phyloP scores from a whole-genome alignment of 192 early-diverging fungal genomes.

The Oehlia diaphana region DNA sequence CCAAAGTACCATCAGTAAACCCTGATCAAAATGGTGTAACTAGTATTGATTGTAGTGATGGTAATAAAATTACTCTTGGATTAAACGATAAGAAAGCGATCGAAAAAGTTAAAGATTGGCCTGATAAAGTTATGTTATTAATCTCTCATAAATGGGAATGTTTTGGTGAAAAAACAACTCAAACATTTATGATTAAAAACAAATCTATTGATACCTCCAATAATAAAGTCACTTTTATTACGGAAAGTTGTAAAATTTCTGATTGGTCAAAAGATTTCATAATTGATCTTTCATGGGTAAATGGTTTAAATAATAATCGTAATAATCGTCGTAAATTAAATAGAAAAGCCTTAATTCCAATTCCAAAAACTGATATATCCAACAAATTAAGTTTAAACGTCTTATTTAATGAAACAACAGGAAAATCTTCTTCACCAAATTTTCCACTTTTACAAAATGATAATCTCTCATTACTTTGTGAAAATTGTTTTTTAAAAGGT shows the following conservation, averaged over 20 bases:
- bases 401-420: slow-evolving; percentile 16
- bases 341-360: too few species aligned
- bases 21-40: background rate
- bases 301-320: background rate
- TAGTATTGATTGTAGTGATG: background rate
- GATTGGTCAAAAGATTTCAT: slow-evolving; percentile 1
- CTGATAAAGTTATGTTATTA: slow-evolving; percentile 13
- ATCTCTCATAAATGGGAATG: slow-evolving; percentile 12
- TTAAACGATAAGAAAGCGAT: background rate
- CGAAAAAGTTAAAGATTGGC: background rate
- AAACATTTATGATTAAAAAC: slow-evolving; percentile 10
- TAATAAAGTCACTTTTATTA: background rate
- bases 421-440: slow-evolving; percentile 3
- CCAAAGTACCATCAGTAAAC: slow-evolving; percentile 17
- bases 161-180: slow-evolving; percentile 6
- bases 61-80: slow-evolving; percentile 12
- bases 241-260: background rate
- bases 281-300: slow-evolving; percentile 11
- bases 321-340: background rate
- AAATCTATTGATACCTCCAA: background rate
- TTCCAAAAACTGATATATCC: too few species aligned
- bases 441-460: background rate
- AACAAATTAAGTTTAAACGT: background rate
- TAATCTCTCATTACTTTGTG: background rate
- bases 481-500: slow-evolving; percentile 15